Percentiles rank a stretch among this genome's conserved stretches.
Conservation (phyloP, 306 rosid genomes). For the Quercus glauca region DNA sequence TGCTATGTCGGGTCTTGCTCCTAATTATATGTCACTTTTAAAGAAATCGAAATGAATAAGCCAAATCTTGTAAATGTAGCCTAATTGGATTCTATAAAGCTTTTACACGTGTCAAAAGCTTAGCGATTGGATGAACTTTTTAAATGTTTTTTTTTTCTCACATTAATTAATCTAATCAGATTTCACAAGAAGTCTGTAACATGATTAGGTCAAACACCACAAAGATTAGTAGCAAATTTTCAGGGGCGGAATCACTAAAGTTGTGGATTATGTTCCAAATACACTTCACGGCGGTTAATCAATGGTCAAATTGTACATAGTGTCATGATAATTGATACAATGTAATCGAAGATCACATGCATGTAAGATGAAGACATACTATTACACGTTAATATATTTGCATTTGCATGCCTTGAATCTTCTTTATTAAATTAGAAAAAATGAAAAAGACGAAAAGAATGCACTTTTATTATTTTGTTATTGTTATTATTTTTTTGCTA, state of each 20-base stretch:
- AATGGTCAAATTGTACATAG: neutral
- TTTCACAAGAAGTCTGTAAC: too few relatives aligned
- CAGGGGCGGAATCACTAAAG: neutral
- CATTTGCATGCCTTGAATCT: too few relatives aligned
- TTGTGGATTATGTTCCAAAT: conserved; percentile 28
- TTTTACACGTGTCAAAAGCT: neutral
- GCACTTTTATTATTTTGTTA: too few relatives aligned
- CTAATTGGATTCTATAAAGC: neutral
- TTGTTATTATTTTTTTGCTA: too few relatives aligned
- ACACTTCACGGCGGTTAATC: conserved; percentile 1
- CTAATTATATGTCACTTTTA: neutral
- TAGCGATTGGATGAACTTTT: neutral
- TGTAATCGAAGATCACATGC: neutral
- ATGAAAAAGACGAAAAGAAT: too few relatives aligned
- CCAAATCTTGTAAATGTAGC: neutral
- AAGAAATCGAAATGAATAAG: neutral
- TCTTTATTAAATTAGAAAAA: too few relatives aligned
- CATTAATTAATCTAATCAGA: too few relatives aligned
- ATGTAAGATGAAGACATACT: neutral
- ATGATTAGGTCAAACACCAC: neutral
- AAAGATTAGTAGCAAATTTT: neutral
- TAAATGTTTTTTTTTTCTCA: too few relatives aligned
- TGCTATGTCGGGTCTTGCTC: conserved; percentile 3
- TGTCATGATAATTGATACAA: neutral
- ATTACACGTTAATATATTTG: too few relatives aligned